These are phyloP conservation scores for Leccinum griseonigrum DNA, from an alignment of 1,284 basidiomycete species.

Conservation along the genomic window DNA sequence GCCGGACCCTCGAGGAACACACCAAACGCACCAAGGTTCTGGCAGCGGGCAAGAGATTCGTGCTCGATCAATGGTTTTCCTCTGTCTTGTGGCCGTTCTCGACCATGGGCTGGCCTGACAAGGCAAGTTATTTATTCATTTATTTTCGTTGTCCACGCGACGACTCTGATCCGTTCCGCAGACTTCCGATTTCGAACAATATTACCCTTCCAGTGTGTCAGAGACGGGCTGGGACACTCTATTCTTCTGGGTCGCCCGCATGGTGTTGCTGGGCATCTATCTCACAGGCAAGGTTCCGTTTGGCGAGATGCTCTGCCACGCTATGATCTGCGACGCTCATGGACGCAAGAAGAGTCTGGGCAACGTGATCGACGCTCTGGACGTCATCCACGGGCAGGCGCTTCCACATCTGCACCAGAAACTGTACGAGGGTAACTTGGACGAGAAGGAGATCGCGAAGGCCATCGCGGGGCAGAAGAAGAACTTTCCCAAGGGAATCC, in stretches of 20 bases:
- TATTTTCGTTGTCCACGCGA: not conserved
- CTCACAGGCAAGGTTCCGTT: constrained; percentile 94
- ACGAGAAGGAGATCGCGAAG: constrained; percentile 91
- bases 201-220: constrained; percentile 88
- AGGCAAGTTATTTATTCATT: constrained; percentile 44
- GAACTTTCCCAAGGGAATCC: constrained; percentile 98
- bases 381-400: constrained; percentile 84
- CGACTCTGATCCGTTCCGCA: constrained; percentile 27
- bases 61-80: constrained; percentile 98
- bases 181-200: constrained; percentile 74
- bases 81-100: constrained; percentile 98
- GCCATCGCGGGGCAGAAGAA: constrained; percentile 97
- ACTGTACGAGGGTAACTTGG: constrained; percentile 89
- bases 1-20: constrained; percentile 74
- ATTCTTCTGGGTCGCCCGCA: constrained; percentile 99
- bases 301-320: constrained; percentile 97
- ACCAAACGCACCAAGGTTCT: constrained; percentile 72
- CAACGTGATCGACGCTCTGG: constrained; percentile 97
- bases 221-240: constrained; percentile 99
- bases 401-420: constrained; percentile 71
- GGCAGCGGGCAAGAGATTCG: constrained; percentile 75
- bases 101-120: constrained; percentile 95
- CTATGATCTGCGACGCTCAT: constrained; percentile 98
- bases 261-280: constrained; percentile 93
- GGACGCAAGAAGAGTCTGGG: constrained; percentile 98